These are phyloP conservation scores for Talaromyces islandicus DNA, from an alignment of 2,329 filamentous ascomycete species.

Conservation along the genomic window DNA sequence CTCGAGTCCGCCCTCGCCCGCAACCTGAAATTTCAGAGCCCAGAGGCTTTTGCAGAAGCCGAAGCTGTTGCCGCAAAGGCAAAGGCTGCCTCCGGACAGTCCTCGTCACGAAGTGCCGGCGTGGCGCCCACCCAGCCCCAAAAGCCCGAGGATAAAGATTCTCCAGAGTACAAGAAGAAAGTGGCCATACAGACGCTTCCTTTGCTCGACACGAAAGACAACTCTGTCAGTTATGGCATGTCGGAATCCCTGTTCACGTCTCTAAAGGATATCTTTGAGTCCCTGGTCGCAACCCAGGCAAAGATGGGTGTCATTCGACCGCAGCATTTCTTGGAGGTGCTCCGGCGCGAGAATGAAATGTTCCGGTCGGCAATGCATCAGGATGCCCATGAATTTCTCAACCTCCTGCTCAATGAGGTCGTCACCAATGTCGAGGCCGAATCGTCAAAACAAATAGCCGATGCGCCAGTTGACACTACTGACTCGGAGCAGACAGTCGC, in stretches of 20 bases:
- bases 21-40: constrained; percentile 55
- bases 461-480: constrained; percentile 47
- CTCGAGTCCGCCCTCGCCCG: constrained; percentile 51
- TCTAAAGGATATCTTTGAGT: constrained; percentile 92
- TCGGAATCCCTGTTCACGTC: constrained; percentile 91
- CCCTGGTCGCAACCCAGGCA: constrained; percentile 72
- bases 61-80: constrained; percentile 42
- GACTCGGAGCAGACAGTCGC: constrained; percentile 45
- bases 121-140: constrained; percentile 51
- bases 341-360: constrained; percentile 93
- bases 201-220: constrained; percentile 79
- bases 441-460: constrained; percentile 41
- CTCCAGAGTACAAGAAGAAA: constrained; percentile 97
- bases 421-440: constrained; percentile 91
- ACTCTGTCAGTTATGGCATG: constrained; percentile 78
- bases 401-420: constrained; percentile 89
- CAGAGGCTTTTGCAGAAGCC: constrained; percentile 49
- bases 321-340: constrained; percentile 85
- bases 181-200: constrained; percentile 83
- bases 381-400: constrained; percentile 95
- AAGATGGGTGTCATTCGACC: constrained; percentile 88
- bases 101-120: constrained; percentile 41
- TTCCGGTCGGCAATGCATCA: constrained; percentile 97
- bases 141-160: constrained; percentile 88
- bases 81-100: constrained; percentile 30